These are phyloP conservation scores for Ganoderma resinaceum DNA, from an alignment of 1,284 basidiomycete species.

Conservation along the genomic window DNA sequence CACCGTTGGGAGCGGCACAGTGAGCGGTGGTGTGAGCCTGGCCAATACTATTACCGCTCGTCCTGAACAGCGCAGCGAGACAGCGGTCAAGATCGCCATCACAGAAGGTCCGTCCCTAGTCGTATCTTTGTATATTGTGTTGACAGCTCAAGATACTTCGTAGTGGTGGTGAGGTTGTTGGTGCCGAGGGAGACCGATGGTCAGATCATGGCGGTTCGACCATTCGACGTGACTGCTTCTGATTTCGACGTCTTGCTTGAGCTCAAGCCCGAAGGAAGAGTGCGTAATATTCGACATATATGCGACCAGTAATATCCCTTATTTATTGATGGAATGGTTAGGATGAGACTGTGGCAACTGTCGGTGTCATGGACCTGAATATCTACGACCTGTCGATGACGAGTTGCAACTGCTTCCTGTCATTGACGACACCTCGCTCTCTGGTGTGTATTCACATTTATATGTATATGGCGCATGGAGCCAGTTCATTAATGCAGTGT, in stretches of 20 bases:
- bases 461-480: background rate
- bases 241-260: constrained; percentile 74
- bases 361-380: constrained; percentile 68
- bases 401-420: constrained; percentile 51
- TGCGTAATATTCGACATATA: constrained; percentile 38
- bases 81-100: constrained; percentile 58
- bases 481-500: background rate
- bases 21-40: constrained; percentile 40
- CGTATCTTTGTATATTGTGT: constrained; percentile 3
- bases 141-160: background rate
- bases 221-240: constrained; percentile 66
- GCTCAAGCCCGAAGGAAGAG: constrained; percentile 74
- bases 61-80: constrained; percentile 45
- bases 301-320: background rate
- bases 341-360: constrained; percentile 75
- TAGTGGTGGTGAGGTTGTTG: constrained; percentile 53
- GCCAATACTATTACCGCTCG: constrained; percentile 35
- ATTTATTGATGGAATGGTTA: constrained; percentile 37
- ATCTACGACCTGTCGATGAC: constrained; percentile 54
- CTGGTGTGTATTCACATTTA: constrained; percentile 51
- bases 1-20: constrained; percentile 48
- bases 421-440: constrained; percentile 56
- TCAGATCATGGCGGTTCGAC: constrained; percentile 37
- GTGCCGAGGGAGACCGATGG: constrained; percentile 45
- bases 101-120: constrained; percentile 58